Conservation (phyloP, 2,329 filamentous ascomycete species). For the Talaromyces pinophilus region DNA sequence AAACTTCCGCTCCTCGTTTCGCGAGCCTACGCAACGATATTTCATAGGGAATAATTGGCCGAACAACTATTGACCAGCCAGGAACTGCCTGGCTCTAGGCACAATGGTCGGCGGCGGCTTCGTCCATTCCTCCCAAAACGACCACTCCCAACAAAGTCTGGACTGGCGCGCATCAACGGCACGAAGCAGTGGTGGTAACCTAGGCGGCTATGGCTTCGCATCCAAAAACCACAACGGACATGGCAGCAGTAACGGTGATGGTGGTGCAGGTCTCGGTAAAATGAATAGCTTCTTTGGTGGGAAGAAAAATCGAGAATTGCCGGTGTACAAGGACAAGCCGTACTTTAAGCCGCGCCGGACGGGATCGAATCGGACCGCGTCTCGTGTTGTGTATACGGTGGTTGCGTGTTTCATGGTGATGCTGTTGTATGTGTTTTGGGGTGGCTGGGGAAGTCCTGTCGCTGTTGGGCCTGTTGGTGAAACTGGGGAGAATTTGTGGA, state of each 20-base stretch:
- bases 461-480: constrained; percentile 32
- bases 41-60: not conserved
- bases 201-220: constrained; percentile 42
- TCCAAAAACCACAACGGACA: constrained; percentile 26
- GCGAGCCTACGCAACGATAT: too few species aligned
- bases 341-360: constrained; percentile 61
- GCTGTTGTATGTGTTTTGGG: constrained; percentile 62
- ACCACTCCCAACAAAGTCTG: constrained; percentile 66
- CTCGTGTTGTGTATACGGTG: constrained; percentile 61
- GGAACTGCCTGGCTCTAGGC: not conserved
- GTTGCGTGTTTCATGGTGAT: constrained; percentile 58
- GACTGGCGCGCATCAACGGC: constrained; percentile 60
- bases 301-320: constrained; percentile 60
- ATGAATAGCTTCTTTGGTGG: constrained; percentile 66
- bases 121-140: constrained; percentile 68
- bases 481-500: constrained; percentile 52
- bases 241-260: constrained; percentile 46
- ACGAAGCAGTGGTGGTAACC: constrained; percentile 33
- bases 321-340: constrained; percentile 99
- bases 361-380: constrained; percentile 61
- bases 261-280: constrained; percentile 55
- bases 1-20: not conserved
- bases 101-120: constrained; percentile 28
- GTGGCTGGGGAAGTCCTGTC: constrained; percentile 26
- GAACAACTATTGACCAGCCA: not conserved